A percentile compares a stretch with the other conserved stretches of the same genome.
Conservation (phyloP, 1,284 basidiomycete genomes). For the Ganoderma lingzhi region DNA sequence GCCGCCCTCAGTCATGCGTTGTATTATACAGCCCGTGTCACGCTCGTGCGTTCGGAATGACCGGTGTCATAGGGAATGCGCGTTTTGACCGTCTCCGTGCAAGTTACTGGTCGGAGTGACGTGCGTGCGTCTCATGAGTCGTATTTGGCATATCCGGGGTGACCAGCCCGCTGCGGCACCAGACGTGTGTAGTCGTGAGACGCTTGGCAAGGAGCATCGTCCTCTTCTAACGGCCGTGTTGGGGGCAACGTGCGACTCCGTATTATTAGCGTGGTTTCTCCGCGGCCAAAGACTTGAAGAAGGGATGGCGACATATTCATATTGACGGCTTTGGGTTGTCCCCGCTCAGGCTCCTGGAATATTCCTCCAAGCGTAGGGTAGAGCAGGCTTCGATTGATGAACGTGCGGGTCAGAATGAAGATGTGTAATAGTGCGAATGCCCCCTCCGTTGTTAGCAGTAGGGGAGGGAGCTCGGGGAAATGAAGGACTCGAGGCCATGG, state of each 20-base stretch:
- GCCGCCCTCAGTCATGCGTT: not conserved
- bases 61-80: not conserved
- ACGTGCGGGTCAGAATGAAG: not conserved
- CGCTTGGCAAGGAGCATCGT: not conserved
- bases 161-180: constrained; percentile 1
- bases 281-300: not conserved
- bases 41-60: not conserved
- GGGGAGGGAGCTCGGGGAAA: not conserved
- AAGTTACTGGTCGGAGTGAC: constrained; percentile 1
- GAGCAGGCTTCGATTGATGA: not conserved
- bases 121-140: not conserved
- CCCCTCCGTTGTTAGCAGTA: not conserved
- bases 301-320: not conserved
- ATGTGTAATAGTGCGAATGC: not conserved
- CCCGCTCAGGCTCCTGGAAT: not conserved
- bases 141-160: constrained; percentile 10
- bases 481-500: not conserved
- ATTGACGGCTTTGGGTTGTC: not conserved
- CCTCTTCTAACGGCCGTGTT: not conserved
- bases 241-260: not conserved
- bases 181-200: not conserved
- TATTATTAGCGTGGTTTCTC: not conserved
- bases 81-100: not conserved
- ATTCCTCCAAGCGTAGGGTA: not conserved
- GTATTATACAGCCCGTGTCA: not conserved